These are phyloP conservation scores for Cercospora berteroae DNA, from an alignment of 2,329 filamentous ascomycete genomes.

Conservation along the genomic window DNA sequence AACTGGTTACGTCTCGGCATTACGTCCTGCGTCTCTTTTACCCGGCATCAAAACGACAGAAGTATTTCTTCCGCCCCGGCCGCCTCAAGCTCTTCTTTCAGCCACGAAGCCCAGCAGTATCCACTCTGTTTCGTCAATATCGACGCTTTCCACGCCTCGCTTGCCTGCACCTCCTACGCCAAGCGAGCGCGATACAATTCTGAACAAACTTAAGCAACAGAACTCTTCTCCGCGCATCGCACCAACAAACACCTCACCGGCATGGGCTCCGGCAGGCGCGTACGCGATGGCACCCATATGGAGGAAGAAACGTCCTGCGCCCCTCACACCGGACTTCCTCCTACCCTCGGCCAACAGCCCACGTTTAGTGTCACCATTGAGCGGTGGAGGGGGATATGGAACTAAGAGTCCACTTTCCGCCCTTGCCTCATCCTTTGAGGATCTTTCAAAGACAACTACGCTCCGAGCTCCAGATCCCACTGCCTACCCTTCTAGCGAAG, in stretches of 20 bases:
- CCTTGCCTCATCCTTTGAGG: not conserved
- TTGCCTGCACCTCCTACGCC: not conserved
- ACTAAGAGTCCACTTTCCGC: not conserved
- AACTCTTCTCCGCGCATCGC: not conserved
- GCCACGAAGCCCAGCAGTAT: slow-evolving; percentile 3
- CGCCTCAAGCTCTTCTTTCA: slow-evolving; percentile 4
- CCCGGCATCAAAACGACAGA: slow-evolving; percentile 10
- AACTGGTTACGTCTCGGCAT: slow-evolving; percentile 2
- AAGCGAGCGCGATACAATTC: not conserved
- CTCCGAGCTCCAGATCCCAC: not conserved
- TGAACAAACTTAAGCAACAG: not conserved
- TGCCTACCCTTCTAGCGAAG: not conserved
- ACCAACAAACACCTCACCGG: not conserved
- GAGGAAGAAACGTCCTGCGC: slow-evolving; percentile 7
- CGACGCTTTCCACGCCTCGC: not conserved
- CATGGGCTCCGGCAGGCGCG: slow-evolving; percentile 6
- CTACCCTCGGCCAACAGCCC: not conserved
- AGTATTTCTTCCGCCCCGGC: slow-evolving; percentile 11
- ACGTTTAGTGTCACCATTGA: not conserved
- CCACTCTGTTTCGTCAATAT: not conserved
- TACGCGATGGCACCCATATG: slow-evolving; percentile 6
- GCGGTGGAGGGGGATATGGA: not conserved
- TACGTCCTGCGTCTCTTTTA: not conserved
- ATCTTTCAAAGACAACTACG: not conserved
- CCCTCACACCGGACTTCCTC: not conserved